Evolutionary conservation across 176 grass and related monocot genomes (phyloP).

Genomic region (Triticum urartu): DNA sequence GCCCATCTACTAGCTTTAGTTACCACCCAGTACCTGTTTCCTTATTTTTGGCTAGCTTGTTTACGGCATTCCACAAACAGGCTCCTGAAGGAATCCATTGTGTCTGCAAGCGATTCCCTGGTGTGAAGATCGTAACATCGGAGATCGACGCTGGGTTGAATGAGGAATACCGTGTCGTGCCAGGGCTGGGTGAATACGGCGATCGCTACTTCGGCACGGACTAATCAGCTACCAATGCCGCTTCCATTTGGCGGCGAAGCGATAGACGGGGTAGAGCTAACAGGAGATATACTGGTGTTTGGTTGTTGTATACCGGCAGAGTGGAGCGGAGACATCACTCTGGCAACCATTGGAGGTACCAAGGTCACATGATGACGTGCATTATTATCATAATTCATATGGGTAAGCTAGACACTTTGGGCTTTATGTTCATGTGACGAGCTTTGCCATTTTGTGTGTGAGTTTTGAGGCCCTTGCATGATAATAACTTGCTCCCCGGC

Average conservation of each 20-base stretch:
- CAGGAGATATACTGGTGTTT: slow-evolving; percentile 42
- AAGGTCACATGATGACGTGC: neutral
- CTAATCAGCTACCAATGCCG: slow-evolving; percentile 7
- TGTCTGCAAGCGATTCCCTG: slow-evolving; percentile 85
- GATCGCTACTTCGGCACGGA: slow-evolving; percentile 91
- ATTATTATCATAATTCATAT: neutral
- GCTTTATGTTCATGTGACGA: neutral
- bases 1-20: neutral
- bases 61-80: slow-evolving; percentile 44
- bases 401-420: neutral
- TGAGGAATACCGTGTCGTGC: slow-evolving; percentile 71
- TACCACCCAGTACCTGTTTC: neutral
- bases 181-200: slow-evolving; percentile 88
- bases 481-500: neutral
- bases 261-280: slow-evolving; percentile 24
- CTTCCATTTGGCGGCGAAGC: neutral
- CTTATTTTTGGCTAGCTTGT: neutral
- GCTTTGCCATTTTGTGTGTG: neutral
- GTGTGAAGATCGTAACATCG: slow-evolving; percentile 78
- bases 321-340: slow-evolving; percentile 5
- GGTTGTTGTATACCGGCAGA: slow-evolving; percentile 22
- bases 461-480: neutral
- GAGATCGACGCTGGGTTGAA: slow-evolving; percentile 86
- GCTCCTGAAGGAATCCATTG: slow-evolving; percentile 76
- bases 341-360: neutral